Evolutionary conservation across 306 rosid genomes (phyloP), one percentile per base, ranked within the genome.

Genomic region (Cucurbita moschata): DNA sequence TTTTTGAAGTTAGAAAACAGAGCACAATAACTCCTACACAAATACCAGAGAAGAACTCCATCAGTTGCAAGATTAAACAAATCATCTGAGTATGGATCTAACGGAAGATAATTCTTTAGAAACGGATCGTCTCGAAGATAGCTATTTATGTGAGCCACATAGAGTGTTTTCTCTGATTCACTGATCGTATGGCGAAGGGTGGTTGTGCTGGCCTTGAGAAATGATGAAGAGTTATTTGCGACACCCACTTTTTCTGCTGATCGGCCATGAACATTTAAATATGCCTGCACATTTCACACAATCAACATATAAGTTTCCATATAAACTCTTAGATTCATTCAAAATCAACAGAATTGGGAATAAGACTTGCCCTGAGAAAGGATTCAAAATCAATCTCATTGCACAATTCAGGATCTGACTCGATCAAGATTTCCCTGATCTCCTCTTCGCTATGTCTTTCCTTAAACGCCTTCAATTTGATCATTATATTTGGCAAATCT

Each of bases 21-120:
- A 47, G 21, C 56, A 74, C 66, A 82, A 77, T 60, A 72, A 73
- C 69, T 76, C 79, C 75, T 83, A 80, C 64, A 77, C 55, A 83
- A 62, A 80, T 91, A 95, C 99, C 97, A 95, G 51, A 95, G 85
- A 82, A 95, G 96, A 80, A 91, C 84, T 83, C 97, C 99, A 77
- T 95, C 96, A 83, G 89, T 95, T 50, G 86, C 84, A 35, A 91
- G 88, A 79, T 87, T 75, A 81, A 86, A 89, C 52, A 95, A 76
- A 76, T 83, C 90, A 80, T 89, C 83, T 47, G 91, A 79, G 65
- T 87, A 74, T 10, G 88, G 93, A 75, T 95, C 90, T 76, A 95
- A 39, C 0, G 99, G 99, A 76, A 95, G 97, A 86, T 50, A 91
- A 73, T 89, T 88, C 82, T 81, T 71, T 62, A 95, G 79, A 82